phyloP scores from a whole-genome alignment of 768 basidiomycete species.

The Krasilnikovozyma curviuscula region DNA sequence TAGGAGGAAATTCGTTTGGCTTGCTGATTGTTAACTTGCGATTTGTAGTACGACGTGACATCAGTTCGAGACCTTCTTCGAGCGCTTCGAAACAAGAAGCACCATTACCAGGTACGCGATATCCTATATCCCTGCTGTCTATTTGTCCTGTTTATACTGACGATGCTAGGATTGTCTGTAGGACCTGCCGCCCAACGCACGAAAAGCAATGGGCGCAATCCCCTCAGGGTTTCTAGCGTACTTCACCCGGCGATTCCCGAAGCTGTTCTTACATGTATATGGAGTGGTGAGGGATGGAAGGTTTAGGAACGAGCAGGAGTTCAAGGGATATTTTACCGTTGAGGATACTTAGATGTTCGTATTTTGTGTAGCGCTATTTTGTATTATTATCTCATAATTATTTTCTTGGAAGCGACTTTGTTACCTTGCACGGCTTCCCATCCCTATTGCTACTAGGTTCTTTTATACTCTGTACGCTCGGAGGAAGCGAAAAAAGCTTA shows the following conservation, averaged over 20 bases:
- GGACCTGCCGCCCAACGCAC: constrained; percentile 60
- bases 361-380: no score
- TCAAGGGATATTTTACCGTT: constrained; percentile 58
- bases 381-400: no score
- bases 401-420: no score
- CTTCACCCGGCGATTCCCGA: constrained; percentile 83
- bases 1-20: neutral
- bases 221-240: constrained; percentile 82
- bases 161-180: neutral
- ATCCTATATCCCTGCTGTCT: neutral
- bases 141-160: neutral
- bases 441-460: no score
- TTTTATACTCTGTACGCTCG: no score
- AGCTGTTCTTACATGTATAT: constrained; percentile 79
- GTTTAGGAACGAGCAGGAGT: constrained; percentile 72
- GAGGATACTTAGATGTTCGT: no score
- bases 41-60: constrained; percentile 49
- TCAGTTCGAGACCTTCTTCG: constrained; percentile 81
- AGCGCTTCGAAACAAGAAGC: constrained; percentile 70
- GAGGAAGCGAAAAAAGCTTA: no score
- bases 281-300: constrained; percentile 51
- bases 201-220: constrained; percentile 76
- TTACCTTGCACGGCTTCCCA: no score
- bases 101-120: neutral
- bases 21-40: neutral